Percentiles rank a stretch among this genome's conserved stretches.
These are phyloP conservation scores for Fermentozyma sake DNA, from an alignment of 1,139 yeast species.

Conservation along the genomic window DNA sequence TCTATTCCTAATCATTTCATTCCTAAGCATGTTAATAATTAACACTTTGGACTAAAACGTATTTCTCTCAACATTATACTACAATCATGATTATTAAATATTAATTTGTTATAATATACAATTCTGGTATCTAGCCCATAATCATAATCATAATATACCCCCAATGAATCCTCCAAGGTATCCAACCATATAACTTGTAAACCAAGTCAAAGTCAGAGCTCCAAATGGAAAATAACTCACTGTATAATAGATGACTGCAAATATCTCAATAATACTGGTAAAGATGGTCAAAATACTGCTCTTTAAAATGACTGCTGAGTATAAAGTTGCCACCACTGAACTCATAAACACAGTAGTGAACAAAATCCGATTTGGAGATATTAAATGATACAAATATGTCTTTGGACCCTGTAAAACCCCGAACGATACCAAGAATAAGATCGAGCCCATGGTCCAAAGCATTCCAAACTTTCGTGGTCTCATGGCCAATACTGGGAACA, in stretches of 20 bases:
- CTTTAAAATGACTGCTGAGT: constrained; percentile 49
- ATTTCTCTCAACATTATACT: no score
- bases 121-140: no score
- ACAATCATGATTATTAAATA: no score
- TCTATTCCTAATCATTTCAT: no score
- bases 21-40: no score
- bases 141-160: constrained; percentile 31
- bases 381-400: constrained; percentile 67
- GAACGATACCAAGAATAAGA: constrained; percentile 81
- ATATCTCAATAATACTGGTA: constrained; percentile 69
- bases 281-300: constrained; percentile 75
- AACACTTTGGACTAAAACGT: no score
- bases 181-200: constrained; percentile 73
- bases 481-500: constrained; percentile 85
- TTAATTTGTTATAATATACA: no score
- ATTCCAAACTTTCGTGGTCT: constrained; percentile 89
- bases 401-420: constrained; percentile 92
- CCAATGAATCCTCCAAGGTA: constrained; percentile 64
- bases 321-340: constrained; percentile 64
- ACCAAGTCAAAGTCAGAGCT: constrained; percentile 79
- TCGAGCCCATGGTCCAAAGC: constrained; percentile 88
- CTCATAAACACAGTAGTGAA: constrained; percentile 79
- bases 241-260: constrained; percentile 85
- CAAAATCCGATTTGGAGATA: constrained; percentile 71
- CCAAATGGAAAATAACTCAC: constrained; percentile 96